These are phyloP conservation scores for Castanea crenata DNA, from an alignment of 306 rosid genomes.

Conservation along the genomic window DNA sequence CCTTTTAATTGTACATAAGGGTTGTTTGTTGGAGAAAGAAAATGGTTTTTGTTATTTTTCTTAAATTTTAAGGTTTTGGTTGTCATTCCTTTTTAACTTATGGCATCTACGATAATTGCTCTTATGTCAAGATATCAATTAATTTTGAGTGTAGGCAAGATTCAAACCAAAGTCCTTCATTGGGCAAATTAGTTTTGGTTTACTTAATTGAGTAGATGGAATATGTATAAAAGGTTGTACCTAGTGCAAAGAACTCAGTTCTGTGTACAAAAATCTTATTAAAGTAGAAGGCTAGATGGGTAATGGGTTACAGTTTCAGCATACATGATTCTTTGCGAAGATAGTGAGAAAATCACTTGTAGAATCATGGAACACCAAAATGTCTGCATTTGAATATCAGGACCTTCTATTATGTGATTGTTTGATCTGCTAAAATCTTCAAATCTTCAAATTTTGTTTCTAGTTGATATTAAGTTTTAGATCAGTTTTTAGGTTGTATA, in stretches of 20 bases:
- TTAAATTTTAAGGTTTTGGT: too few species aligned
- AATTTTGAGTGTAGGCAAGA: too few species aligned
- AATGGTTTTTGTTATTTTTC: neutral
- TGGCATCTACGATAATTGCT: too few species aligned
- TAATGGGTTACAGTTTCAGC: neutral
- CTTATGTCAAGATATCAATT: too few species aligned
- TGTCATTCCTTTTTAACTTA: too few species aligned
- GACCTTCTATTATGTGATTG: neutral
- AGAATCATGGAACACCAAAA: neutral
- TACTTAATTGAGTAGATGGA: too few species aligned
- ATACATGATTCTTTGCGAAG: neutral
- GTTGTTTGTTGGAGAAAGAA: neutral
- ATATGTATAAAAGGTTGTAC: too few species aligned
- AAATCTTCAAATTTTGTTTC: neutral
- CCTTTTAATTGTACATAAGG: neutral
- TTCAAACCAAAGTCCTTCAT: too few species aligned
- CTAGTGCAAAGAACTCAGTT: too few species aligned
- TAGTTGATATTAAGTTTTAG: neutral
- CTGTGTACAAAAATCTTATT: too few species aligned
- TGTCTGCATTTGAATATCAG: neutral
- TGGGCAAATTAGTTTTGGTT: too few species aligned
- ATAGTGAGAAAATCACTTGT: neutral
- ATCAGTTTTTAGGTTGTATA: neutral
- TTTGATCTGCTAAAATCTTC: neutral
- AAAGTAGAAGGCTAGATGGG: too few species aligned